phyloP scores from a whole-genome alignment of 1,284 basidiomycete genomes.

The Trichosporon sp. region DNA sequence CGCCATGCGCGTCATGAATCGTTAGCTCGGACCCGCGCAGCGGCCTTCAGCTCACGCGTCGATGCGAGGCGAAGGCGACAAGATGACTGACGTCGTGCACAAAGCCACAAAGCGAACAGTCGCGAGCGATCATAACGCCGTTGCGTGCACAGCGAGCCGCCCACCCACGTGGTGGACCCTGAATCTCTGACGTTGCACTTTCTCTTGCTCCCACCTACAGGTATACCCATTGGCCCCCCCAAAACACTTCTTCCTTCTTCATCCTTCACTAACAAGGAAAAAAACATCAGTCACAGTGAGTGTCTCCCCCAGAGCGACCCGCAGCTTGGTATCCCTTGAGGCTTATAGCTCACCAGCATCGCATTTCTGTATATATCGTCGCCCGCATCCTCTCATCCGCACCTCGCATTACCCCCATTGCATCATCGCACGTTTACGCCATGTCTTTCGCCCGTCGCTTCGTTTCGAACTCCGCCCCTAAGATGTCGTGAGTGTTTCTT shows the following conservation, averaged over 20 bases:
- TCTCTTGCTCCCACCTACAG: conserved; percentile 18
- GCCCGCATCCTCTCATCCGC: background rate
- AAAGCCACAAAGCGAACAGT: conserved; percentile 17
- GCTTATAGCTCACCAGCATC: conserved; percentile 44
- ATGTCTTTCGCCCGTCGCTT: conserved; percentile 55
- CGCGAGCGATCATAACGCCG: conserved; percentile 7
- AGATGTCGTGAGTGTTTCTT: conserved; percentile 49
- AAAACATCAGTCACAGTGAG: conserved; percentile 19
- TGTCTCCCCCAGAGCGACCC: background rate
- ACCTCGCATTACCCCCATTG: background rate
- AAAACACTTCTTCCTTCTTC: background rate
- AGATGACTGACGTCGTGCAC: background rate
- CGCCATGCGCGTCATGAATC: conserved; percentile 7
- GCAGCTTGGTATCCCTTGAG: conserved; percentile 1
- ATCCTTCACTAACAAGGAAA: conserved; percentile 1
- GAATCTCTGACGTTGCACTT: conserved; percentile 19
- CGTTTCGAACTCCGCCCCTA: conserved; percentile 41
- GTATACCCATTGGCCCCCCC: conserved; percentile 13
- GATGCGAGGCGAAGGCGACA: background rate
- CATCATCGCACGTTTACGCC: conserved; percentile 16
- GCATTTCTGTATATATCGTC: background rate
- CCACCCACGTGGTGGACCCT: conserved; percentile 12
- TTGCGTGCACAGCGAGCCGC: background rate
- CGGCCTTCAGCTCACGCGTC: background rate
- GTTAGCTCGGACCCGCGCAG: conserved; percentile 4